Evolutionary conservation across 495 filamentous ascomycete genomes (phyloP), one percentile per base, ranked within the genome.

Genomic region (Daldinia decipiens): DNA sequence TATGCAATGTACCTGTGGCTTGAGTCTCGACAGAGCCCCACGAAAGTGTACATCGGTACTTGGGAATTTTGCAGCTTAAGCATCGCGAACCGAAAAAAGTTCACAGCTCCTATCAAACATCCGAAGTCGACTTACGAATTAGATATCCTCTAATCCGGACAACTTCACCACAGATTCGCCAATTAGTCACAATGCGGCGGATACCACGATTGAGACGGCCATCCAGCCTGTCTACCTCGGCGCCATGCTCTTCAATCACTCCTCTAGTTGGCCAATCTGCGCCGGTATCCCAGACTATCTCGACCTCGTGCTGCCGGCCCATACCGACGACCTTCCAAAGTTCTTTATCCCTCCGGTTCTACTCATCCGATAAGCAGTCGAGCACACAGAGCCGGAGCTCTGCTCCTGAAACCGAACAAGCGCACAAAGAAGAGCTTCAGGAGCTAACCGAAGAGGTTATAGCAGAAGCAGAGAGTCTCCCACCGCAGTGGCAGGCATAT

Each of bases 191-290:
- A 59, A 79, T 79, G 77, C 73, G 73, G 11, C 73, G 75, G 39
- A 74, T 79, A 79, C 45, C 73, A 24, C 75, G 71, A 39, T 55
- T 79, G 24, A 63, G 68, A 61, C 59, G 66, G 67, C 65, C 67
- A 17, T 74, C 71, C 15, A 38, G 73, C 57, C 71, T 77, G 7
- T 34, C 53, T 38, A 11, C 50, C 21, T 55, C 66, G 3, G 39
- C 71, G 12, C 65, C 69, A 12, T 54, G 24, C 32, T 70, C 68
- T 45, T 29, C 45, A 19, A 57, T 61, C 5, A n/a, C 19, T 4
- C 59, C 61, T 58, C 39, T 47, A 56, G 61, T 55, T 31, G 51
- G 59, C 11, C 55, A 67, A 65, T 58, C 40, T 34, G 36, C 62
- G 13, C 40, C 57, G 17, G 11, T 38, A 62, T 50, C 64, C 13